These are phyloP conservation scores for Penicillium crustosum DNA, from an alignment of 2,329 filamentous ascomycete genomes.

Conservation along the genomic window DNA sequence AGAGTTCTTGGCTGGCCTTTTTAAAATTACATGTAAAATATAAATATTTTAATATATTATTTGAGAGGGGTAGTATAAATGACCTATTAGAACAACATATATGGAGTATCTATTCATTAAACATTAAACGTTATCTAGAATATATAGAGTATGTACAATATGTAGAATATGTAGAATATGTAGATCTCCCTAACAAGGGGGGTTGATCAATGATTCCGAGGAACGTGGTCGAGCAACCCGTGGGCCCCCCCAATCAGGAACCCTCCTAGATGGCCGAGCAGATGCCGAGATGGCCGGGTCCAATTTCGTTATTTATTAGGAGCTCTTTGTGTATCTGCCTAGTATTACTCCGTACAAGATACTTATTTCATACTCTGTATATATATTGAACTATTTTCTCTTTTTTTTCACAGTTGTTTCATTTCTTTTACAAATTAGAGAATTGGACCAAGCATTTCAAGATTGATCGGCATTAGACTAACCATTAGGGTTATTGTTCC, in stretches of 20 bases:
- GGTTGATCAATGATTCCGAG: background rate
- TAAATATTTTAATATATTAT: background rate
- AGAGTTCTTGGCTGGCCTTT: background rate
- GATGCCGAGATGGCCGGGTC: too few species aligned
- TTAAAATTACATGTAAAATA: background rate
- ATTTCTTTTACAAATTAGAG: too few species aligned
- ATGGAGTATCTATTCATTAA: too few species aligned
- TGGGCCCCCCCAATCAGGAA: conserved; percentile 5
- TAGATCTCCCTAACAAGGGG: background rate
- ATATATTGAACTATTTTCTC: too few species aligned
- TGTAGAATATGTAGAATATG: background rate
- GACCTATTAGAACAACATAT: background rate
- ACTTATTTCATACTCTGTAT: too few species aligned
- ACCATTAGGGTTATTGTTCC: too few species aligned
- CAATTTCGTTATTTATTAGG: background rate
- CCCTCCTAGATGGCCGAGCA: too few species aligned
- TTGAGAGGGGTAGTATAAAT: background rate
- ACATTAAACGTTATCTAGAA: too few species aligned
- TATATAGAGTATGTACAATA: background rate
- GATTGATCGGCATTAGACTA: too few species aligned
- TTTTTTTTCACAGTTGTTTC: accelerated
- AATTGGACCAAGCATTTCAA: too few species aligned
- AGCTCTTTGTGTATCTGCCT: background rate
- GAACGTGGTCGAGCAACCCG: conserved; percentile 1
- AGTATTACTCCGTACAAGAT: too few species aligned